Evolutionary conservation across 78 protist genomes (phyloP), one percentile per base, ranked within the genome.

Genomic region (Chrysochromulina tobinii): DNA sequence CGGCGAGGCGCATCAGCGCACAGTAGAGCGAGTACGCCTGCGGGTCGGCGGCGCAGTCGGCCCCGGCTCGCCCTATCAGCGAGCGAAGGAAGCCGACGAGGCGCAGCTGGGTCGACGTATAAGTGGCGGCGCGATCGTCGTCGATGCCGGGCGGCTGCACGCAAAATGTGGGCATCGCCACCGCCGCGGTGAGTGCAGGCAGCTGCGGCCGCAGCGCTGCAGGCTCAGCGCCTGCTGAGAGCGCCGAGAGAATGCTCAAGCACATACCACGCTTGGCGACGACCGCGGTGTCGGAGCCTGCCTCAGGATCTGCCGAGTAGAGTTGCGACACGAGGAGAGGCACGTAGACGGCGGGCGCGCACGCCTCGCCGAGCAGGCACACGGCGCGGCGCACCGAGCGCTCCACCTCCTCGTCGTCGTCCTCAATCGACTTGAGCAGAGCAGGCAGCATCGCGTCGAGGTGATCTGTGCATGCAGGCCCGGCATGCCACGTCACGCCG

Each of bases 1-100:
- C 48, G 9, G 87, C 87, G 3, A 79, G 38, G 15, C 61, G 87
- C 87, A 79, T 54, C 21, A 79, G 87, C 87, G 87, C 64, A 3
- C 50, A 53, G 87, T 79, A 79, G 64, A 79, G 64, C 64, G 2
- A 21, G 38, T 21, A 23, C 14, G 23, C 87, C 38, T 54, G 38
- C 50, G 38, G 54, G 20, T 3, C 64, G 18, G 0, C 38, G 64
- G 51, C 59, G 61, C 87, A 79, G 5, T 3, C 51, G 64, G 64
- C 11, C 50, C 58, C 58, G 5, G 87, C 87, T 4, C 25, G 12
- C 15, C 3, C 9, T 48, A 79, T 7, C 9, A 51, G 87, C 87
- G 8, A 2, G 15, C 8, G 3, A 14, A 79, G 7, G 18, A 79
- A 54, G 9, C 0, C 4, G 7, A 4, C 8, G 51, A 79, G 61